Conservation (phyloP, 768 basidiomycete genomes). For the Pleurotus sapidus region DNA sequence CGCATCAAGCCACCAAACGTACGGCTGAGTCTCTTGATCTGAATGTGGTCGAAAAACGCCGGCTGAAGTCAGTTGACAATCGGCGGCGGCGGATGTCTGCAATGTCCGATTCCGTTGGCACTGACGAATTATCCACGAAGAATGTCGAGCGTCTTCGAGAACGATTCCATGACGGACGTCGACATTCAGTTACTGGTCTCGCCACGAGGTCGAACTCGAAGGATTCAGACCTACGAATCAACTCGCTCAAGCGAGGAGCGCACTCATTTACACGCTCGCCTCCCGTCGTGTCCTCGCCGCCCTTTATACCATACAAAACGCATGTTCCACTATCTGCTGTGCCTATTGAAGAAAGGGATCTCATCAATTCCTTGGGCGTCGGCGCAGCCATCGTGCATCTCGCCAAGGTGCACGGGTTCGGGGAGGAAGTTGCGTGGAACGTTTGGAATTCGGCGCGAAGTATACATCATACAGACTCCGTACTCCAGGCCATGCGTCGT, state of each 20-base stretch:
- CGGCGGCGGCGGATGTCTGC: background rate
- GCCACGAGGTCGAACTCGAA: background rate
- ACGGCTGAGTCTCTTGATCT: background rate
- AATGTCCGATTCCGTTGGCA: background rate
- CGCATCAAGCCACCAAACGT: background rate
- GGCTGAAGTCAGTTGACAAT: background rate
- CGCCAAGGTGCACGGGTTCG: conserved; percentile 41
- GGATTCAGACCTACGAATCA: background rate
- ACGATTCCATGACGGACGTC: background rate
- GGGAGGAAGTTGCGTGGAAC: conserved; percentile 33
- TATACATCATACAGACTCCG: conserved; percentile 34
- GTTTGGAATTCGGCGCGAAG: conserved; percentile 31
- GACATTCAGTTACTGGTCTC: background rate
- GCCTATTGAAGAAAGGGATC: background rate
- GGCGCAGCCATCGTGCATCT: background rate
- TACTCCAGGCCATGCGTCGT: conserved; percentile 34
- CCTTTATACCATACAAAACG: background rate
- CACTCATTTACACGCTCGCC: background rate
- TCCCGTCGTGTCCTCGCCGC: background rate
- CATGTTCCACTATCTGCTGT: background rate
- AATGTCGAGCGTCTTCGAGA: background rate
- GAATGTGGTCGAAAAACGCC: background rate
- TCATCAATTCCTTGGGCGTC: background rate
- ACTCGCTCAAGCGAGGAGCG: background rate
- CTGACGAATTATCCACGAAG: background rate